Conservation (phyloP, 2,329 filamentous ascomycete genomes). For the Fusarium sp. region DNA sequence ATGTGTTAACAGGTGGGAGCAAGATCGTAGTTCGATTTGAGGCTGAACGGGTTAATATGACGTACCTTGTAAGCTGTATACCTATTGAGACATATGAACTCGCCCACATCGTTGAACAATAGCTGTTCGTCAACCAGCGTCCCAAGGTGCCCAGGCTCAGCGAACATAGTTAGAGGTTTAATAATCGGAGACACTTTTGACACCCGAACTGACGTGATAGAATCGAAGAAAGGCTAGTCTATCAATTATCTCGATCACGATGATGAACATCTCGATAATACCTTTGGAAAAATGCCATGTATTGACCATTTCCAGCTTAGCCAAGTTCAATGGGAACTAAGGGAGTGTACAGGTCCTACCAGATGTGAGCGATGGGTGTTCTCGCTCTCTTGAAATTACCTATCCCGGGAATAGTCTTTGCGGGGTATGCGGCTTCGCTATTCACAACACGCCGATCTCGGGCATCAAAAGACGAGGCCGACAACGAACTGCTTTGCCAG, state of each 20-base stretch:
- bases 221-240: neutral
- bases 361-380: neutral
- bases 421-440: neutral
- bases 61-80: neutral
- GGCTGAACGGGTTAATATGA: too few species aligned
- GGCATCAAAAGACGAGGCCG: neutral
- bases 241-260: neutral
- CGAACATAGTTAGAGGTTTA: neutral
- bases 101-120: neutral
- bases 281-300: neutral
- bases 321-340: neutral
- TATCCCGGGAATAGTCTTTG: neutral
- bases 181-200: neutral
- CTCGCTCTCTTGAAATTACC: neutral
- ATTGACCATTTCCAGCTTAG: neutral
- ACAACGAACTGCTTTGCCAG: neutral
- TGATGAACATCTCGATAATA: neutral
- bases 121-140: neutral
- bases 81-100: neutral
- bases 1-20: neutral
- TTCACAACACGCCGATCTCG: neutral
- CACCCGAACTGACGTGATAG: neutral
- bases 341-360: neutral
- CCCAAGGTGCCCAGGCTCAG: neutral
- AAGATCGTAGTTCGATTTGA: neutral